Base-by-base conservation (phyloP, 495 filamentous ascomycete genomes). In the Cairneyella variabilis region DNA sequence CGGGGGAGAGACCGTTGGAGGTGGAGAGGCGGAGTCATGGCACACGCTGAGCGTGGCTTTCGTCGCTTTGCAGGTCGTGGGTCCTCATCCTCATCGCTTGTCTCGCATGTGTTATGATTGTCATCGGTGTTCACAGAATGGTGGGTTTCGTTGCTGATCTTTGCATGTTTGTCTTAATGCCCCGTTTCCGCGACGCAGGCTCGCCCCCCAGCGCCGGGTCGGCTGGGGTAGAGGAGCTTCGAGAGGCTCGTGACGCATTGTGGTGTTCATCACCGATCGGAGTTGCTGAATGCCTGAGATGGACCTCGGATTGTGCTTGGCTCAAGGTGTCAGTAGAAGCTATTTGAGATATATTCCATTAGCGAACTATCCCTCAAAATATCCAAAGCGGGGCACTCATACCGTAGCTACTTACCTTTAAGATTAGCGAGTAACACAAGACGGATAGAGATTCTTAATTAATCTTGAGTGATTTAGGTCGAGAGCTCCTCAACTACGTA, bases 341-440 rank as follows among this genome's bases (percentile, higher is more conserved):
- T 58, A 18, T 43, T 58, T 28, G 32, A 53, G 53, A 56, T 23
- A 34, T 56, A 23, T 56, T 56, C 45, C 23, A 23, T 56, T 50
- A 58, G 49, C 49, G 41, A 58, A 23, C 16, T 50, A 20, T 57
- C 51, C 48, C 20, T 45, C 36, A 54, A 54, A 22, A 37, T 51
- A 23, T 54, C 39, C 21, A 57, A 57, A 47, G 46, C 30, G 20
- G 48, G 27, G 23, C 38, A 22, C 40, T 52, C 22, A 47, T 52
- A 23, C 25, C 2, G 48, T 20, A 47, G 48, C 34, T 55, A 21
- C 6, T 57, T 52, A 52, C 38, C 28, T 57, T 51, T 37, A 51
- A 52, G 48, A 17, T 42, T 18, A 57, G 30, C 27, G 21, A 57
- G 4, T 12, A 57, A 57, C 21, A 34, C 46, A 38, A 48, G 39